Percentiles rank a stretch among this genome's conserved stretches.
Conservation (phyloP, 345 rosid species). For the Cardamine occulta region DNA sequence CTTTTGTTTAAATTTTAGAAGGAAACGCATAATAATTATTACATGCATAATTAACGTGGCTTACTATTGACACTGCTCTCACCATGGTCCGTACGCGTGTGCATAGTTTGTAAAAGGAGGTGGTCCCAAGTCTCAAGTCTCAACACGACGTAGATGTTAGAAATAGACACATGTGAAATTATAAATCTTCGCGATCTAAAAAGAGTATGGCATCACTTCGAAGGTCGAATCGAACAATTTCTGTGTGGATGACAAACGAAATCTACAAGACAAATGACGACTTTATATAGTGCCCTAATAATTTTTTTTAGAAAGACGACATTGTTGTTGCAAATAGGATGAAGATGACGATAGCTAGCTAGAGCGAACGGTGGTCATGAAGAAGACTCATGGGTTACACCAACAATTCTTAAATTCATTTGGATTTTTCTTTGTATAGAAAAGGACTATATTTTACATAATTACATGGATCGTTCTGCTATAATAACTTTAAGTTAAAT, state of each 20-base stretch:
- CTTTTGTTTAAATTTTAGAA: not conserved
- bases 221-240: constrained; percentile 7
- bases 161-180: constrained; percentile 18
- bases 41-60: constrained; percentile 11
- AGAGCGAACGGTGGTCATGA: constrained; percentile 17
- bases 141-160: constrained; percentile 17
- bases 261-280: constrained; percentile 23
- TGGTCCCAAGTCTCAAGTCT: constrained; percentile 7
- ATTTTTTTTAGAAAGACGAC: constrained; percentile 3
- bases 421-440: constrained; percentile 17
- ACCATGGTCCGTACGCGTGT: constrained; percentile 6
- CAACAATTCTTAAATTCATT: constrained; percentile 1
- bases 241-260: constrained; percentile 13
- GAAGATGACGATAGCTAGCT: constrained; percentile 3
- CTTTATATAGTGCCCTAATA: constrained; percentile 7
- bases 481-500: not conserved
- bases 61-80: not conserved
- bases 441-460: not conserved
- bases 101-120: not conserved
- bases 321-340: not conserved
- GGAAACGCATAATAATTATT: not conserved
- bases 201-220: constrained; percentile 4
- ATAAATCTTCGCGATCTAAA: constrained; percentile 10
- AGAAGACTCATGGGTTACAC: not conserved
- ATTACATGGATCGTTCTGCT: not conserved